Evolutionary conservation across 176 grass and related monocot genomes (phyloP).

Genomic region (Ananas comosus): DNA sequence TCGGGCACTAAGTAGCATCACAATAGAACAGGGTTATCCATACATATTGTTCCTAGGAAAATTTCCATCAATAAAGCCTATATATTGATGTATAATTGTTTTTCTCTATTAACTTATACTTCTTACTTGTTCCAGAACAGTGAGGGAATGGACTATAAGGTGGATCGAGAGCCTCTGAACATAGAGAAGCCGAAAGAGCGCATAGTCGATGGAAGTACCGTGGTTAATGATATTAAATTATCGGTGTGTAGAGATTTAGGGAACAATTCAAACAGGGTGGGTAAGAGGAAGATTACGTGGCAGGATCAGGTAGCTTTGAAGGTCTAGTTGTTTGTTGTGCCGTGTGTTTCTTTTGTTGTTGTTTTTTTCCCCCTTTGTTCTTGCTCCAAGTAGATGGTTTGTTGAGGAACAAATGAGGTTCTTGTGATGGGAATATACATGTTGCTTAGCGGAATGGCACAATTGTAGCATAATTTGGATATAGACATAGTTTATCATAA

Average conservation of each 20-base stretch:
- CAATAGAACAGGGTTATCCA: no score
- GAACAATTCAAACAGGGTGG: slow-evolving; percentile 30
- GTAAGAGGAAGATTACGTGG: slow-evolving; percentile 65
- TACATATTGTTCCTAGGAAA: no score
- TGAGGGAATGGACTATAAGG: slow-evolving; percentile 18
- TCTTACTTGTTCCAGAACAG: slow-evolving; percentile 35
- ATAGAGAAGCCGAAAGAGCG: slow-evolving; percentile 7
- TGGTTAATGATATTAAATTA: slow-evolving; percentile 17
- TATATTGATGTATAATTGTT: neutral
- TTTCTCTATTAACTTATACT: neutral
- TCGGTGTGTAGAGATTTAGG: slow-evolving; percentile 44
- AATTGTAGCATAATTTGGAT: no score
- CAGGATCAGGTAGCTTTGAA: slow-evolving; percentile 51
- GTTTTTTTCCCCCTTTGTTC: neutral
- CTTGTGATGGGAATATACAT: no score
- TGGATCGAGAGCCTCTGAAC: slow-evolving; percentile 14
- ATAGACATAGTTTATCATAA: no score
- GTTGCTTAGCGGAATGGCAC: no score
- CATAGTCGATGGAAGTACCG: slow-evolving; percentile 25
- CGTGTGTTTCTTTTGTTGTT: slow-evolving; percentile 14
- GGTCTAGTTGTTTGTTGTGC: slow-evolving; percentile 24
- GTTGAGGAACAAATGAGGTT: no score
- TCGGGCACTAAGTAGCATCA: no score
- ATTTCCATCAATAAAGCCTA: neutral
- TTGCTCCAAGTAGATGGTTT: no score